Percentiles rank a stretch among this genome's conserved stretches.
phyloP scores from a whole-genome alignment of 2,329 filamentous ascomycete species.

The Myriosclerotinia scirpicola region DNA sequence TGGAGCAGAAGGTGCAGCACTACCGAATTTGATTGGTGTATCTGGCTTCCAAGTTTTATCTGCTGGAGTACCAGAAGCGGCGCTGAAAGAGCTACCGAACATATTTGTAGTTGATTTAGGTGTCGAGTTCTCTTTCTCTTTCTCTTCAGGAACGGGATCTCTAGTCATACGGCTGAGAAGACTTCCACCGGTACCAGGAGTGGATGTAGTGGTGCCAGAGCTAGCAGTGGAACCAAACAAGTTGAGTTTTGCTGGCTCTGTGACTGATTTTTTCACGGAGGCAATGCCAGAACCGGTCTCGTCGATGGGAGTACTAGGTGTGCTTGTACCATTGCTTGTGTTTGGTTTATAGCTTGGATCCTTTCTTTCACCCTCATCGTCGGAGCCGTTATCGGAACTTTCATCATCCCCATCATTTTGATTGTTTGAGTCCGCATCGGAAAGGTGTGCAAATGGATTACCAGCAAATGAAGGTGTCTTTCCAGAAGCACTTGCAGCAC shows the following conservation, averaged over 20 bases:
- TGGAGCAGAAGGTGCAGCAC: constrained; percentile 30
- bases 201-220: constrained; percentile 42
- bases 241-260: constrained; percentile 36
- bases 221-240: constrained; percentile 42
- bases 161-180: constrained; percentile 57
- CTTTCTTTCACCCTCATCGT: constrained; percentile 43
- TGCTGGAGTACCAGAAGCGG: constrained; percentile 37
- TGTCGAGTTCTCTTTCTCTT: constrained; percentile 41
- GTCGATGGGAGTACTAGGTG: constrained; percentile 30
- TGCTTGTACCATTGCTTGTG: constrained; percentile 26
- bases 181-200: constrained; percentile 45
- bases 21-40: constrained; percentile 49
- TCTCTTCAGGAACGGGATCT: constrained; percentile 47
- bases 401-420: constrained; percentile 48
- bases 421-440: constrained; percentile 48
- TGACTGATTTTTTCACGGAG: constrained; percentile 33
- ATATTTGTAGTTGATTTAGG: constrained; percentile 34
- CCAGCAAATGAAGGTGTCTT: constrained; percentile 33
- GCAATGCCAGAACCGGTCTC: constrained; percentile 36
- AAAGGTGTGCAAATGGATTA: constrained; percentile 63
- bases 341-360: constrained; percentile 34
- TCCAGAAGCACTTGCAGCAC: constrained; percentile 26
- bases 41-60: constrained; percentile 53
- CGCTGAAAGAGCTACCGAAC: constrained; percentile 26
- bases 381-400: constrained; percentile 45